Conservation (phyloP, 2,329 filamentous ascomycete genomes). For the Botrytis tulipae region DNA sequence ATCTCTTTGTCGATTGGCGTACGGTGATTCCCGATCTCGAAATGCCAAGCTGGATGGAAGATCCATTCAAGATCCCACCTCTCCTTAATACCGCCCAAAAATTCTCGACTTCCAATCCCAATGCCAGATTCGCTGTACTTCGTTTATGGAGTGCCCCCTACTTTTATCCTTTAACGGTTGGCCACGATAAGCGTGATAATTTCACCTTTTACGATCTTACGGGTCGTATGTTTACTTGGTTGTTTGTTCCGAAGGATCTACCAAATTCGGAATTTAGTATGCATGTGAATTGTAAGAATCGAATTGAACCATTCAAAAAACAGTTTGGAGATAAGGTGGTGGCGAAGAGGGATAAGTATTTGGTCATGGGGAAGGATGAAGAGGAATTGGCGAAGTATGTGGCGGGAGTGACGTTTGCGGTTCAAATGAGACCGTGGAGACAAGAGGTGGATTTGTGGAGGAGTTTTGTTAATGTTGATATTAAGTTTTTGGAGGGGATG, state of each 20-base stretch:
- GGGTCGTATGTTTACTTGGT: constrained; percentile 47
- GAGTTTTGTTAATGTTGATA: constrained; percentile 50
- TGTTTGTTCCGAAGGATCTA: constrained; percentile 50
- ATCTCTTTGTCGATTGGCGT: constrained; percentile 47
- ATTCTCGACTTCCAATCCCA: constrained; percentile 34
- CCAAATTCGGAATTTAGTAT: constrained; percentile 45
- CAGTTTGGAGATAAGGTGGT: constrained; percentile 43
- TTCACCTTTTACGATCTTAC: constrained; percentile 45
- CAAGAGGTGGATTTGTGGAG: constrained; percentile 52
- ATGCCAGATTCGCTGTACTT: constrained; percentile 45
- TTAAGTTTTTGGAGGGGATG: constrained; percentile 45
- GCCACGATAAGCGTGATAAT: constrained; percentile 39
- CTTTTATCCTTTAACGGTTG: constrained; percentile 50
- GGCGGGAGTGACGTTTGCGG: constrained; percentile 44
- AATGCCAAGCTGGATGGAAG: constrained; percentile 36
- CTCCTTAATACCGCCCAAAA: constrained; percentile 38
- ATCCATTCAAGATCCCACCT: constrained; percentile 39
- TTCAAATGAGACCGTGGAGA: constrained; percentile 50
- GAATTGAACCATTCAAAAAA: constrained; percentile 24
- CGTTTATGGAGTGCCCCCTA: constrained; percentile 48
- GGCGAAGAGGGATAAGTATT: constrained; percentile 44
- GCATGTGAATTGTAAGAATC: constrained; percentile 41
- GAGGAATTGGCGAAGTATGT: constrained; percentile 43
- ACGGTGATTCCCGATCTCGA: constrained; percentile 30
- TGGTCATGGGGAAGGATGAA: constrained; percentile 47